These are phyloP conservation scores for Macrolepiota albuminosa DNA, from an alignment of 768 basidiomycete species.

Conservation along the genomic window DNA sequence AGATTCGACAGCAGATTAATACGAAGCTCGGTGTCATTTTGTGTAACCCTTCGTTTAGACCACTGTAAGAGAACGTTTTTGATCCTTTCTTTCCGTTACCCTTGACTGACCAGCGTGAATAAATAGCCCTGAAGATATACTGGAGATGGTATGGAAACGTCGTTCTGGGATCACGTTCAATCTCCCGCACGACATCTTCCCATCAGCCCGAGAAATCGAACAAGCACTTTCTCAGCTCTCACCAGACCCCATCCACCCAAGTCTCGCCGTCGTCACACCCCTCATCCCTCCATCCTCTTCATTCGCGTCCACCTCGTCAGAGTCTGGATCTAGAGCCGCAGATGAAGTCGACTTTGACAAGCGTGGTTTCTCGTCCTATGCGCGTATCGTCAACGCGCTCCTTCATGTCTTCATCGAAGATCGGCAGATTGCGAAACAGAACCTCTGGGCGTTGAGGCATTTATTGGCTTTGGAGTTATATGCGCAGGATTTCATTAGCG, in stretches of 20 bases:
- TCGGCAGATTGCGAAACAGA: constrained; percentile 51
- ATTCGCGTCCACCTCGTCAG: constrained; percentile 8
- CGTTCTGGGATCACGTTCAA: constrained; percentile 34
- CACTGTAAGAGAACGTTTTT: constrained; percentile 23
- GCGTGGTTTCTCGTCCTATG: constrained; percentile 57
- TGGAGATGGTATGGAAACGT: constrained; percentile 29
- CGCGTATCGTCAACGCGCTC: constrained; percentile 54
- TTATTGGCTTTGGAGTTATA: constrained; percentile 59
- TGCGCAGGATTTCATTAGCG: constrained; percentile 54
- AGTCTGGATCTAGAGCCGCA: neutral
- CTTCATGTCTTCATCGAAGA: constrained; percentile 52
- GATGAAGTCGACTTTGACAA: constrained; percentile 30
- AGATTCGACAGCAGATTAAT: constrained; percentile 32
- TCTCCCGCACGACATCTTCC: constrained; percentile 48
- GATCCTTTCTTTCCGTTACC: neutral
- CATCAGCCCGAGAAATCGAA: constrained; percentile 40
- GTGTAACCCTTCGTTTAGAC: constrained; percentile 30
- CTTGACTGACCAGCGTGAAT: neutral
- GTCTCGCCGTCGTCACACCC: constrained; percentile 56
- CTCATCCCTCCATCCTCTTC: constrained; percentile 44
- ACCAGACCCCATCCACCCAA: constrained; percentile 42
- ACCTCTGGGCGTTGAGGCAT: constrained; percentile 68
- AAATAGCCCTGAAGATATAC: constrained; percentile 43
- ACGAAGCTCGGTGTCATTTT: constrained; percentile 37
- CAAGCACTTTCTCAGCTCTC: constrained; percentile 41